Evolutionary conservation across 2,329 filamentous ascomycete species (phyloP).

Genomic region (Chaetomium globosum): DNA sequence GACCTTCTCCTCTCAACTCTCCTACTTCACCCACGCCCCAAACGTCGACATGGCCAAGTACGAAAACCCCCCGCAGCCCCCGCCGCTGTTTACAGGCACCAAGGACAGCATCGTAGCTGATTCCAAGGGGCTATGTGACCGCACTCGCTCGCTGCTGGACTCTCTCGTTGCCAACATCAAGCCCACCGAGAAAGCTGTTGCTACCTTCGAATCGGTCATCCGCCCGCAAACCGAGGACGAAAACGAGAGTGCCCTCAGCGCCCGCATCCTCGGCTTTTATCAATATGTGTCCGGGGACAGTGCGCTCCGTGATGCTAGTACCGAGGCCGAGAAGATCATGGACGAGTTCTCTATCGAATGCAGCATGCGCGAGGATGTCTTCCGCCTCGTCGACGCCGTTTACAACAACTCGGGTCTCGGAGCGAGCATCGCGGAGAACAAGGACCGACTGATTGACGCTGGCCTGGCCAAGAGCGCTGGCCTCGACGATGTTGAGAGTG

Average conservation of each 20-base stretch:
- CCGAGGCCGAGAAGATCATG: slow-evolving; percentile 73
- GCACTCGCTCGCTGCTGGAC: slow-evolving; percentile 66
- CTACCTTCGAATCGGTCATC: slow-evolving; percentile 59
- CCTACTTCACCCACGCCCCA: slow-evolving; percentile 51
- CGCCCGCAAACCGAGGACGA: slow-evolving; percentile 73
- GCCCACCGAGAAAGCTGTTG: slow-evolving; percentile 52
- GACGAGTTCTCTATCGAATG: slow-evolving; percentile 78
- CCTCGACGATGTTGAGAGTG: slow-evolving; percentile 62
- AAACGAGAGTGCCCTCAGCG: slow-evolving; percentile 62
- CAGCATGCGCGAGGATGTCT: slow-evolving; percentile 80
- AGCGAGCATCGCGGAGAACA: slow-evolving; percentile 54
- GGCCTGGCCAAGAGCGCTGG: slow-evolving; percentile 35
- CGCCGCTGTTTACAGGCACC: slow-evolving; percentile 76
- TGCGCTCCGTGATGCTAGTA: slow-evolving; percentile 72
- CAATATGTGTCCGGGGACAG: slow-evolving; percentile 73
- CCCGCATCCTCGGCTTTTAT: slow-evolving; percentile 75
- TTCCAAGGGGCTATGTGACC: slow-evolving; percentile 66
- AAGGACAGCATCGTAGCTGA: slow-evolving; percentile 68
- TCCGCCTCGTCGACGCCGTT: slow-evolving; percentile 64
- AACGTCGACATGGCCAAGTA: slow-evolving; percentile 69
- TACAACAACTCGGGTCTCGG: slow-evolving; percentile 51
- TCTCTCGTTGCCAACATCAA: slow-evolving; percentile 65
- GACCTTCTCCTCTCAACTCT: slow-evolving; percentile 39
- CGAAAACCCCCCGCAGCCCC: slow-evolving; percentile 73
- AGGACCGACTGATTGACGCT: slow-evolving; percentile 48